A percentile compares a stretch with the other conserved stretches of the same genome.
phyloP scores from a whole-genome alignment of 192 early-diverging fungal species.

The Chytriomyces sp. region DNA sequence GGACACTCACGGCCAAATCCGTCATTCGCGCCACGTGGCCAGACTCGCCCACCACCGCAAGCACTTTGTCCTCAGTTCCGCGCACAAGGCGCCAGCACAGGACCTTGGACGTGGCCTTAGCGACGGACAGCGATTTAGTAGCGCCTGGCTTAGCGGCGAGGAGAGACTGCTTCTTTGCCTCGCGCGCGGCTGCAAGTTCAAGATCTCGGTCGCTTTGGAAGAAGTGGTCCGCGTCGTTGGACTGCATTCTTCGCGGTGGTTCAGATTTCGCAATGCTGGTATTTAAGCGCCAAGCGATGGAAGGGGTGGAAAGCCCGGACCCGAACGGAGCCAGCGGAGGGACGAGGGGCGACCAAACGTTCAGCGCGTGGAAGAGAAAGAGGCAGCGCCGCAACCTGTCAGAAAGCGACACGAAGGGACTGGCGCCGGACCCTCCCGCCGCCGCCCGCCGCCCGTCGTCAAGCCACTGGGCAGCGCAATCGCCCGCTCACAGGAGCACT shows the following conservation, averaged over 20 bases:
- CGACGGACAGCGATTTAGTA: constrained; percentile 62
- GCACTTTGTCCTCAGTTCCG: too few species aligned
- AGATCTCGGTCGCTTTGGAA: constrained; percentile 77
- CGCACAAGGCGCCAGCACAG: neutral
- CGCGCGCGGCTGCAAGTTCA: constrained; percentile 49
- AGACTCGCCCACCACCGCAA: constrained; percentile 70
- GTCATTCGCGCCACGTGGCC: constrained; percentile 70
- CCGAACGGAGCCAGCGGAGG: too few species aligned
- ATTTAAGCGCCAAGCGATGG: too few species aligned
- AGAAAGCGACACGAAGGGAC: too few species aligned
- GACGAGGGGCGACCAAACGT: too few species aligned
- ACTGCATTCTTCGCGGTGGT: constrained; percentile 6
- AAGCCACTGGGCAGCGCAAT: neutral
- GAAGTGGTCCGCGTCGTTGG: constrained; percentile 60
- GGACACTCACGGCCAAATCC: constrained; percentile 58
- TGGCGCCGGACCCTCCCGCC: constrained; percentile 1
- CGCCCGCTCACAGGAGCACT: neutral
- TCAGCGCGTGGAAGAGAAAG: too few species aligned
- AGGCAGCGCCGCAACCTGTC: too few species aligned
- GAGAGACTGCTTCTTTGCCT: constrained; percentile 47
- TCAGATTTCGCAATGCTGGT: neutral
- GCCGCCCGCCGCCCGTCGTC: neutral
- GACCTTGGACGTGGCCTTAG: neutral
- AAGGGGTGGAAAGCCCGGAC: too few species aligned
- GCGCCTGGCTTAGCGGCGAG: constrained; percentile 52